Evolutionary conservation across 495 filamentous ascomycete genomes (phyloP).

Genomic region (Hypoxylon trugodes): DNA sequence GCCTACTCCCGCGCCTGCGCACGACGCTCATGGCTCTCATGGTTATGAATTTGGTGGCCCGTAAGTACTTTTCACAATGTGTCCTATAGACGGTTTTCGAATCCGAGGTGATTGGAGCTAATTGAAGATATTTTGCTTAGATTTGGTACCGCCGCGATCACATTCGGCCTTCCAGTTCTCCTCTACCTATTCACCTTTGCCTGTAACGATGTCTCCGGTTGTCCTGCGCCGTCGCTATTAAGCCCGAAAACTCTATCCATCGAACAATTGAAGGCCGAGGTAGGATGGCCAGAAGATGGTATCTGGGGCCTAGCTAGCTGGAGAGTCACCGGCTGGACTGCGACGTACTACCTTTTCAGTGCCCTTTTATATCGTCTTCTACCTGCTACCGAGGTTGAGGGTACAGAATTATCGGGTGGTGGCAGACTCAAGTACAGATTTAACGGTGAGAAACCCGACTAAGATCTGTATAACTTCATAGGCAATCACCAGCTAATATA

Average conservation of each 20-base stretch:
- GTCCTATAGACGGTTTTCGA: not conserved
- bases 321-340: slow-evolving; percentile 69
- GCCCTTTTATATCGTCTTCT: slow-evolving; percentile 78
- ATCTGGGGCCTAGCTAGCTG: slow-evolving; percentile 67
- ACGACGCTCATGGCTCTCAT: slow-evolving; percentile 14
- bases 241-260: slow-evolving; percentile 75
- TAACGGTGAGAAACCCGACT: slow-evolving; percentile 75
- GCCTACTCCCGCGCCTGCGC: slow-evolving; percentile 7
- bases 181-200: slow-evolving; percentile 80
- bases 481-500: not conserved
- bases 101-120: slow-evolving; percentile 9
- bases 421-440: slow-evolving; percentile 86
- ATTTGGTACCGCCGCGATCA: slow-evolving; percentile 75
- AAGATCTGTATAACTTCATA: not conserved
- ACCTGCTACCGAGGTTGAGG: slow-evolving; percentile 76
- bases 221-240: slow-evolving; percentile 86
- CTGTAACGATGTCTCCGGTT: slow-evolving; percentile 93
- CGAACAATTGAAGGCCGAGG: slow-evolving; percentile 75
- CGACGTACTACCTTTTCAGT: slow-evolving; percentile 83
- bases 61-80: slow-evolving; percentile 64
- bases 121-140: slow-evolving; percentile 56
- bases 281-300: slow-evolving; percentile 79
- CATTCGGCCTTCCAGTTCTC: slow-evolving; percentile 77
- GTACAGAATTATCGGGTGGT: slow-evolving; percentile 73
- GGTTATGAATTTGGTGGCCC: slow-evolving; percentile 89